Base-by-base conservation (phyloP, 495 filamentous ascomycete genomes). In the Aspergillus affinis region DNA sequence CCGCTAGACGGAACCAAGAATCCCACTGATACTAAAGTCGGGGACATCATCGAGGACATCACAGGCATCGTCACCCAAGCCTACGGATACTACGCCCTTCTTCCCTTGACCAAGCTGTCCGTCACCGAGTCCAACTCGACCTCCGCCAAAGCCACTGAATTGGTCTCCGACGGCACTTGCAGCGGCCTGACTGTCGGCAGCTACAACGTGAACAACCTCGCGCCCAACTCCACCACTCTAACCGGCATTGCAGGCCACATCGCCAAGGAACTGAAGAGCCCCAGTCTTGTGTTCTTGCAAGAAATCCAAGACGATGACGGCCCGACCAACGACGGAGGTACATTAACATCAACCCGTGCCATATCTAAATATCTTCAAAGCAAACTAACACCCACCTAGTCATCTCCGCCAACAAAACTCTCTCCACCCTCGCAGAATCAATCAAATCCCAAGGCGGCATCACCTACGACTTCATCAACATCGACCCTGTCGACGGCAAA, bases 141-240 rank as follows among this genome's bases (percentile, higher is more conserved):
- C 1, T 59, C 65, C 9, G 68, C 76, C 17, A 66, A 65, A 6
- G 58, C 81, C 0, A 80, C 82, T n/a, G 68, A 63, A 0, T 64
- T 88, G 17, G 60, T 65, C 6, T 78, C 75, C 27, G 60, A 67
- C 10, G 73, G 75, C 2, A 73, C 70, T 15, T 88, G 85, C 70
- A 64, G 64, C 3, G 77, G 73, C 36, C 53, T 88, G 13, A 85
- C 82, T 0, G 60, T 87, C 15, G 85, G 78, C 47, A 70, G 71
- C 54, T 88, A 86, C 74, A 88, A 88, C 69, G 76, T 87, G 52
- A 81, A 86, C 54, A 87, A 87, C 67, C 75, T 88, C 9, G 58
- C 73, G 4, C 82, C 83, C 0, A 71, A 72, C 7, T 70, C 77
- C 0, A 48, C 68, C 6, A 77, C 82, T 32, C 67, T 86, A 15